Percentiles rank a stretch among this genome's conserved stretches.
phyloP scores from a whole-genome alignment of 306 rosid species.

The Biancaea sappan region DNA sequence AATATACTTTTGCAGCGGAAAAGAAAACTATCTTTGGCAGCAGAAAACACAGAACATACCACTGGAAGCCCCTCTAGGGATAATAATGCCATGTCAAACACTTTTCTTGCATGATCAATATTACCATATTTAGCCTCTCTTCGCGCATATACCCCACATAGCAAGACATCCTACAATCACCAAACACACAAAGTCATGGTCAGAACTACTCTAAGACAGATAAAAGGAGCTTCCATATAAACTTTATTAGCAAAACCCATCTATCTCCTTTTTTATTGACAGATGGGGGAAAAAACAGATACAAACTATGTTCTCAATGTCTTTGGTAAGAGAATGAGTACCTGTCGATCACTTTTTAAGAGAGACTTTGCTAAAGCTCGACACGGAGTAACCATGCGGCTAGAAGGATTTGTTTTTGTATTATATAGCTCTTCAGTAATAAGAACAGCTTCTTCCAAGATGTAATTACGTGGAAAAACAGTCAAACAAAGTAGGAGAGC shows the following conservation, averaged over 20 bases:
- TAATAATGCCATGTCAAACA: slow-evolving; percentile 92
- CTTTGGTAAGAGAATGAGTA: slow-evolving; percentile 35
- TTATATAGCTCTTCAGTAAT: slow-evolving; percentile 79
- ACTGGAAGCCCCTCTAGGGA: slow-evolving; percentile 75
- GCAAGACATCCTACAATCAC: slow-evolving; percentile 69
- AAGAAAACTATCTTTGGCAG: neutral
- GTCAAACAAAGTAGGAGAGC: slow-evolving; percentile 74
- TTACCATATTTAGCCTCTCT: slow-evolving; percentile 90
- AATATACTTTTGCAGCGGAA: neutral
- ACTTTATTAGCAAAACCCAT: slow-evolving; percentile 10
- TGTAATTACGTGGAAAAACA: slow-evolving; percentile 77
- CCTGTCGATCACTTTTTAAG: slow-evolving; percentile 88
- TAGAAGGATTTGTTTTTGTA: slow-evolving; percentile 56
- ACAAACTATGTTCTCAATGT: neutral
- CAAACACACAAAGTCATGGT: slow-evolving; percentile 11
- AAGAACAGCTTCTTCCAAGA: slow-evolving; percentile 83
- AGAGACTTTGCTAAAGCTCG: slow-evolving; percentile 81
- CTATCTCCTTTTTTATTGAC: neutral
- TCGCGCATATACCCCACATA: slow-evolving; percentile 90
- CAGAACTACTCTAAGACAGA: slow-evolving; percentile 19
- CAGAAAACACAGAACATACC: slow-evolving; percentile 52
- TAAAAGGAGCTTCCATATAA: neutral
- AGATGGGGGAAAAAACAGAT: neutral
- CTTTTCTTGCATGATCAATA: slow-evolving; percentile 82
- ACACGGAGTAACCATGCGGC: slow-evolving; percentile 70